phyloP scores from a whole-genome alignment of 2,329 filamentous ascomycete genomes.

The Cercospora sesami region DNA sequence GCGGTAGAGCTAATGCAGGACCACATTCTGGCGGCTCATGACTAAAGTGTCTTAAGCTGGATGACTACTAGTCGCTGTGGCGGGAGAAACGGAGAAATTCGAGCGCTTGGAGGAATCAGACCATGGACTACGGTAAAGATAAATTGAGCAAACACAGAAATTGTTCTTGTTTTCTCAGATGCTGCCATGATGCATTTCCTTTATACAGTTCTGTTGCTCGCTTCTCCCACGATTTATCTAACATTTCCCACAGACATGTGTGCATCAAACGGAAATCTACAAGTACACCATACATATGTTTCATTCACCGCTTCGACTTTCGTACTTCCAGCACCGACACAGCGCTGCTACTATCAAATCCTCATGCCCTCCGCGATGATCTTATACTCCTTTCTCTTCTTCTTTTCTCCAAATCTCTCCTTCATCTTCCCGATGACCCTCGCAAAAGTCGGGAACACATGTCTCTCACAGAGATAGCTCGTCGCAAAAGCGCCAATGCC shows the following conservation, averaged over 20 bases:
- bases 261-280: neutral
- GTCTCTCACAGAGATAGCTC: constrained; percentile 71
- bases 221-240: neutral
- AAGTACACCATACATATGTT: neutral
- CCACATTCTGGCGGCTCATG: neutral
- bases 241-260: neutral
- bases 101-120: neutral
- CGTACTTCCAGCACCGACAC: neutral
- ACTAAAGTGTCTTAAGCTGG: neutral
- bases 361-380: constrained; percentile 65
- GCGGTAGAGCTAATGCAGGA: neutral
- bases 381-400: constrained; percentile 88
- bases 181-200: neutral
- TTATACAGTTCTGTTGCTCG: neutral
- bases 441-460: constrained; percentile 68
- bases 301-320: neutral
- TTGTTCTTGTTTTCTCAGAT: neutral
- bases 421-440: constrained; percentile 65
- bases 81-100: neutral
- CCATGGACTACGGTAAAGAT: neutral
- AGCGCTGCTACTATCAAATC: constrained; percentile 11
- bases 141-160: no score
- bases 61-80: neutral
- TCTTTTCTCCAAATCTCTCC: constrained; percentile 59
- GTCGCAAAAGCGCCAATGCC: constrained; percentile 67